Base-by-base conservation (phyloP, 108 stramenopile genomes). In the Nitzschia sp. region DNA sequence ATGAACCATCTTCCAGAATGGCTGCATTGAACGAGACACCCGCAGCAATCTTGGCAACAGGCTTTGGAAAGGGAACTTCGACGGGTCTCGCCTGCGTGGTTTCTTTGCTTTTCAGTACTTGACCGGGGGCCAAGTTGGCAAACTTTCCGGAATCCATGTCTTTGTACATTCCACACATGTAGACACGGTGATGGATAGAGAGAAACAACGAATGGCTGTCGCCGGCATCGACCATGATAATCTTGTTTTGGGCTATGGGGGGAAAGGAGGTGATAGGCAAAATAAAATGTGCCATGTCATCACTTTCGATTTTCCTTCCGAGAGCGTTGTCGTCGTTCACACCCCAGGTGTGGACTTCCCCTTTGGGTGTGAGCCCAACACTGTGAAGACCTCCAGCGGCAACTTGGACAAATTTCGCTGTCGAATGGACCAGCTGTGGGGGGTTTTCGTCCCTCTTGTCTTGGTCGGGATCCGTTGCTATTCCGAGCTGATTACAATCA, bases 341-440 rank as follows among this genome's bases (percentile, higher is more conserved):
- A n/a, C 97, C 97, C 89, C 94, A 98, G 17, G 93, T 80, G 54
- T 84, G 96, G 11, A 94, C 93, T 0, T 57, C 22, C 0, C 96
- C 96, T 53, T 87, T 78, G 7, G 73, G 56, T 8, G 84, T 77
- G 19, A 88, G 43, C 0, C 82, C 92, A 55, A 86, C 71, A 15
- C 74, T 83, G 67, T 92, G 88, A 40, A 95, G 53, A 26, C 93
- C 96, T 3, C 97, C 97, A 51, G 80, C 84, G 2, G 88, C 82
- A 8, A 98, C 65, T 37, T 70, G 68, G 11, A 92, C 64, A 17
- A 63, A 42, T 7, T 66, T 55, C 19, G 72, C 68, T 3, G 70
- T 22, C n/a, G 3, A 43, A 11, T 54, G 9, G 39, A 63, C 26
- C 14, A 76, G 41, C 2, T 63, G 64, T 21, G 75, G 75, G 12